These are phyloP conservation scores for Candida michaelii DNA, from an alignment of 805 yeast species.

Conservation along the genomic window DNA sequence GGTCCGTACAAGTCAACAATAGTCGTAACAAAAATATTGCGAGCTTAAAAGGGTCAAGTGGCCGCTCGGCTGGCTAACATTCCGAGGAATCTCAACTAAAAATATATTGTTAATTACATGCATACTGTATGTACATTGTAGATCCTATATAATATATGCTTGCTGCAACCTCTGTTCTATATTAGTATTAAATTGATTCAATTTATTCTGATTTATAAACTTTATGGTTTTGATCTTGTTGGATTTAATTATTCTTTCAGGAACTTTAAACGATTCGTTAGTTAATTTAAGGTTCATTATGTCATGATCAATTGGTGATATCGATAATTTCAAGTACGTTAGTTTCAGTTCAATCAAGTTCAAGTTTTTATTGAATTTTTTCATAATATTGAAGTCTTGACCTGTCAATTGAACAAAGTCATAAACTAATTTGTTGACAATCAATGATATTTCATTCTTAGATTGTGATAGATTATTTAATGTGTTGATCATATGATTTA, in stretches of 20 bases:
- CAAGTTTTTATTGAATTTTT: constrained; percentile 5
- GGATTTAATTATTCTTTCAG: constrained; percentile 3
- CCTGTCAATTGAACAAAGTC: constrained; percentile 9
- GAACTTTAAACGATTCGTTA: constrained; percentile 4
- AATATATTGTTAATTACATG: no score
- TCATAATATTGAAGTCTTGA: constrained; percentile 2
- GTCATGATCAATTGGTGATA: neutral
- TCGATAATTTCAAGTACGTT: neutral
- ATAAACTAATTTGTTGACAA: constrained; percentile 3
- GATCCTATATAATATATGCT: neutral
- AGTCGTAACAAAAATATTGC: no score
- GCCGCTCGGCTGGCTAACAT: no score
- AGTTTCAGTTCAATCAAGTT: constrained; percentile 6
- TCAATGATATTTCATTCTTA: neutral
- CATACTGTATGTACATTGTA: neutral
- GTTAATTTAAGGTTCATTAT: neutral
- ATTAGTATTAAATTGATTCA: constrained; percentile 4
- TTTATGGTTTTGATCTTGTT: constrained; percentile 5
- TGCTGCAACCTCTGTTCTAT: constrained; percentile 6
- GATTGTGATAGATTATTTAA: constrained; percentile 5
- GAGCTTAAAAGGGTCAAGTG: no score
- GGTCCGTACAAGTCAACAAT: no score
- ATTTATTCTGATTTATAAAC: constrained; percentile 8
- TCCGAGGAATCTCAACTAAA: no score
- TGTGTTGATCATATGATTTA: constrained; percentile 4